phyloP scores from a whole-genome alignment of 805 yeast genomes.

The Kuraishia floccosa region DNA sequence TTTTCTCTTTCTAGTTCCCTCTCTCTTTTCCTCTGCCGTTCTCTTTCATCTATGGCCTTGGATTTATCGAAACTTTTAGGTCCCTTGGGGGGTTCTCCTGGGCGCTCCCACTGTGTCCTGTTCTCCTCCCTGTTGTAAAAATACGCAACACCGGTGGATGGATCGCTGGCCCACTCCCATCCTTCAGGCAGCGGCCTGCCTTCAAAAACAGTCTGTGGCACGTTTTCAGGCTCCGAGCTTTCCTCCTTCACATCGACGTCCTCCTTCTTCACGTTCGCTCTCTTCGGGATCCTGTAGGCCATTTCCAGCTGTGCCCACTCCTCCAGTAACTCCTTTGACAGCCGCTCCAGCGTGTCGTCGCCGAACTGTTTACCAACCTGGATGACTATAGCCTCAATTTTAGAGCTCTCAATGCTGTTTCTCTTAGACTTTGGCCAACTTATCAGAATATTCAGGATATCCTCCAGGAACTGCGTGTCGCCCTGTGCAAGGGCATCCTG shows the following conservation, averaged over 20 bases:
- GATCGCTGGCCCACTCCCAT: slow-evolving; percentile 51
- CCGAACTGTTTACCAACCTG: slow-evolving; percentile 20
- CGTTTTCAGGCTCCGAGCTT: neutral
- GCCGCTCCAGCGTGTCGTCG: slow-evolving; percentile 15
- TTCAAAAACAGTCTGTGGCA: slow-evolving; percentile 12
- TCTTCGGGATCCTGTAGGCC: slow-evolving; percentile 80
- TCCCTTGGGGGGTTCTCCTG: slow-evolving; percentile 17
- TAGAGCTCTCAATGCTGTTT: slow-evolving; percentile 65
- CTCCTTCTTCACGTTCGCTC: slow-evolving; percentile 8
- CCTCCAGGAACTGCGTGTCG: slow-evolving; percentile 24
- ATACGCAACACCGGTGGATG: slow-evolving; percentile 30
- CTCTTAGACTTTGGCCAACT: slow-evolving; percentile 66
- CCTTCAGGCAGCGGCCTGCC: slow-evolving; percentile 41
- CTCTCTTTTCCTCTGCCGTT: slow-evolving; percentile 10
- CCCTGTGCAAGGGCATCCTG: slow-evolving; percentile 17
- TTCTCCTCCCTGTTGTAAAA: slow-evolving; percentile 41
- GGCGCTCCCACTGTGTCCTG: slow-evolving; percentile 51
- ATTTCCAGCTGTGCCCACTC: slow-evolving; percentile 69
- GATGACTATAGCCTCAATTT: slow-evolving; percentile 54
- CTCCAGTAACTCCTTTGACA: slow-evolving; percentile 34
- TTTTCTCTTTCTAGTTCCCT: slow-evolving; percentile 16
- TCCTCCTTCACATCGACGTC: neutral
- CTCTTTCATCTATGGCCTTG: slow-evolving; percentile 3
- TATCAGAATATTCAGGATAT: slow-evolving; percentile 45
- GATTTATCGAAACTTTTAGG: slow-evolving; percentile 5